phyloP scores from a whole-genome alignment of 1,284 basidiomycete genomes.

The Exobasidium cylindrosporum region DNA sequence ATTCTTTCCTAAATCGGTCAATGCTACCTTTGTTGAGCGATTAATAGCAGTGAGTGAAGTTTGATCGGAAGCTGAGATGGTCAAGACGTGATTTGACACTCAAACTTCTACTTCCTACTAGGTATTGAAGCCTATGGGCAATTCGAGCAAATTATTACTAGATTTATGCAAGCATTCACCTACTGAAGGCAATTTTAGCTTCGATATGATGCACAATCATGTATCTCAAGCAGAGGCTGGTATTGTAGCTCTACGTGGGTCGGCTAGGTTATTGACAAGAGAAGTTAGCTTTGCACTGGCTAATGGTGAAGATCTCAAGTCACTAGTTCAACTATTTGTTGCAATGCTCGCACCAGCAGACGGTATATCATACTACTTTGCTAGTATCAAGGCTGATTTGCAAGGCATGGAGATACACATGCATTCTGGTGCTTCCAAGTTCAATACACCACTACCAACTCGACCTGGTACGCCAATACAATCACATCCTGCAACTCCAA shows the following conservation, averaged over 20 bases:
- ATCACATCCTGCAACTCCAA: slow-evolving; percentile 24
- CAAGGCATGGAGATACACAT: slow-evolving; percentile 28
- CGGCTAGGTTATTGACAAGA: slow-evolving; percentile 63
- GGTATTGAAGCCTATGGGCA: slow-evolving; percentile 62
- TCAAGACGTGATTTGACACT: too few relatives aligned
- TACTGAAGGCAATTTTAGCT: slow-evolving; percentile 59
- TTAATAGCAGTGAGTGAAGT: slow-evolving; percentile 57
- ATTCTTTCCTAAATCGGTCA: slow-evolving; percentile 69
- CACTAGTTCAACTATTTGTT: slow-evolving; percentile 58
- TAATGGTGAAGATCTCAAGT: slow-evolving; percentile 63
- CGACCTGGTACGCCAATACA: slow-evolving; percentile 26
- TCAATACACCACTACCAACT: slow-evolving; percentile 8
- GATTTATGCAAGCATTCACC: slow-evolving; percentile 60
- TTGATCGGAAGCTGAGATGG: too few relatives aligned
- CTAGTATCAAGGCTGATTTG: slow-evolving; percentile 35
- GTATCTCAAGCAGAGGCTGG: slow-evolving; percentile 63
- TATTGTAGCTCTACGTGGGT: slow-evolving; percentile 62
- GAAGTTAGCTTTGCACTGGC: slow-evolving; percentile 69
- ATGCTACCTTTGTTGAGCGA: slow-evolving; percentile 64
- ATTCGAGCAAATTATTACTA: slow-evolving; percentile 61
- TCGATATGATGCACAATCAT: slow-evolving; percentile 25
- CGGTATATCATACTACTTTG: slow-evolving; percentile 65
- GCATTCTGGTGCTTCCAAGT: slow-evolving; percentile 13
- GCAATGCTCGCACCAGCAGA: slow-evolving; percentile 60
- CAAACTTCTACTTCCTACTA: too few relatives aligned